Percentiles rank a stretch among this genome's conserved stretches.
These are phyloP conservation scores for Papiliotrema fonsecae DNA, from an alignment of 1,284 basidiomycete genomes.

Conservation along the genomic window DNA sequence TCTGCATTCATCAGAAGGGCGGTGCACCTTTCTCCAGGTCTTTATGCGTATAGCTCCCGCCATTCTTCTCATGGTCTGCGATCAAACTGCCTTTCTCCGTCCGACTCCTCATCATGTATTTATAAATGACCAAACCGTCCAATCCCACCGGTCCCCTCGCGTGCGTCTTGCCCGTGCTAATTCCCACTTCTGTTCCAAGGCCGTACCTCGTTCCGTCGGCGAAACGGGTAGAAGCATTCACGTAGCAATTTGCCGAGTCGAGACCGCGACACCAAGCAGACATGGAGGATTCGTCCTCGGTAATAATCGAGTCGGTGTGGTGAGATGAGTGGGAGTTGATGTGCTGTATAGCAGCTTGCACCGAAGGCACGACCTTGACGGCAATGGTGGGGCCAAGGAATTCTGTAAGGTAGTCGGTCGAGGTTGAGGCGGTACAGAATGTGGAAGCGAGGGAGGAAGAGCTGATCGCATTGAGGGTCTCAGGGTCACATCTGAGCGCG, in stretches of 20 bases:
- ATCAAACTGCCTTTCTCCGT: constrained; percentile 69
- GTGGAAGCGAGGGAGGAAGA: constrained; percentile 48
- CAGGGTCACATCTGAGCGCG: constrained; percentile 70
- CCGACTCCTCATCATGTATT: constrained; percentile 79
- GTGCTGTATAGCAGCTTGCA: constrained; percentile 71
- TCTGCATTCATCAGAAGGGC: constrained; percentile 23
- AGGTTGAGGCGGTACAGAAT: constrained; percentile 55
- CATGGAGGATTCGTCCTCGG: constrained; percentile 66
- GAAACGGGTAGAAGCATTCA: constrained; percentile 93
- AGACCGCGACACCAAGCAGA: constrained; percentile 78
- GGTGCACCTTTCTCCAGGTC: constrained; percentile 34
- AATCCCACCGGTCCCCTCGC: constrained; percentile 94
- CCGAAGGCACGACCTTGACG: constrained; percentile 66
- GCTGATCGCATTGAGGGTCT: constrained; percentile 56
- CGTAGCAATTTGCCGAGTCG: constrained; percentile 86
- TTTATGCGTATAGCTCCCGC: constrained; percentile 67
- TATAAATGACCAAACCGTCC: constrained; percentile 91
- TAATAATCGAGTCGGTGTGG: constrained; percentile 91
- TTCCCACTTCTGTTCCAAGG: constrained; percentile 96
- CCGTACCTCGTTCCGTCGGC: constrained; percentile 97
- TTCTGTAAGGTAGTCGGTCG: constrained; percentile 75
- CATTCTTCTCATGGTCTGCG: constrained; percentile 60
- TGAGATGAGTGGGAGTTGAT: constrained; percentile 92
- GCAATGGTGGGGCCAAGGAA: constrained; percentile 80
- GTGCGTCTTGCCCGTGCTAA: constrained; percentile 93